Base-by-base conservation (phyloP, 75 land plant genomes). In the Larix kaempferi region DNA sequence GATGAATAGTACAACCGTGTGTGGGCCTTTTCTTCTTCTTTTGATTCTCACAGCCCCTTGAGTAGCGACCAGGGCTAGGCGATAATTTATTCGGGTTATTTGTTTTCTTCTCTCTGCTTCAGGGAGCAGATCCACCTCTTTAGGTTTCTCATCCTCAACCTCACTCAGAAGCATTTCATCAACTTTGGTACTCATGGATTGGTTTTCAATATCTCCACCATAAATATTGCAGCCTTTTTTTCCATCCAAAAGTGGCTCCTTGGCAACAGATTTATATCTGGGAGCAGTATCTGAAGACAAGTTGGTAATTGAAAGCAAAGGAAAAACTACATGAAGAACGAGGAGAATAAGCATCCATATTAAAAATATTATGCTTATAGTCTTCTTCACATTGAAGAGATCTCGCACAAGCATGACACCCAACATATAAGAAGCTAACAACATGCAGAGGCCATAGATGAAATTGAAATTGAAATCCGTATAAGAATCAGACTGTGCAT, bases 111-210 rank as follows among this genome's bases (percentile, higher is more conserved):
- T 86, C 59, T 88, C 91, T 12, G 49, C 63, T 65, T 84, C 89
- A n/a, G 95, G 85, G 66, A 93, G 93, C 69, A 88, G 82, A 58
- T 93, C 92, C 14, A 88, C 80, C 58, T 86, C 92, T 74, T 60
- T 80, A 12, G 95, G 87, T 78, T 91, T 94, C 72, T 94, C 98
- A 80, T 95, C 99, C 76, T 98, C 99, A 44, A 98, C 56, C 77
- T 98, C 99, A 79, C 99, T 97, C 29, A 95, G 78, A 71, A 86
- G 84, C 41, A 88, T 77, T 66, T 90, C 92, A 33, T 21, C 12
- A 13, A n/a, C 25, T 23, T 72, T 65, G 5, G 21, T 44, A 41
- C n/a, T n/a, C 4, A 41, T 22, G 33, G 83, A 78, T 11, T 75
- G 55, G 19, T 56, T 57, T 21, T 73, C 71, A 26, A 76, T 75